Conservation (phyloP, 108 stramenopile genomes). For the Skeletonema costatum region DNA sequence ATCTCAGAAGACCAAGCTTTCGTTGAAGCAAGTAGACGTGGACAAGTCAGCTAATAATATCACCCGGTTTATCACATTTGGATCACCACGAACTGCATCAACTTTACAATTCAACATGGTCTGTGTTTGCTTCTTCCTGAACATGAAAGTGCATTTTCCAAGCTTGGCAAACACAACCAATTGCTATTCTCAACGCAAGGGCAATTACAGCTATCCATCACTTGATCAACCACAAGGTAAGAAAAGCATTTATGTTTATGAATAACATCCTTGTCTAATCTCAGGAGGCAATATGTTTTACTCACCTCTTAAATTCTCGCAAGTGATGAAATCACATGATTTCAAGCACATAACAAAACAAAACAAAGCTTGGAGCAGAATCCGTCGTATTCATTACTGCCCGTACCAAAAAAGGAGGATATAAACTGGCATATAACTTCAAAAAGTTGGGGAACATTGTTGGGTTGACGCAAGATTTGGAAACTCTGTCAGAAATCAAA, state of each 20-base stretch:
- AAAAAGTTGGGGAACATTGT: background rate
- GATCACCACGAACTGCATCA: background rate
- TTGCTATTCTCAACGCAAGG: background rate
- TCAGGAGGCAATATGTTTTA: background rate
- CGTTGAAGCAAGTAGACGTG: too few relatives aligned
- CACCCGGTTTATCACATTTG: too few relatives aligned
- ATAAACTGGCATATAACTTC: background rate
- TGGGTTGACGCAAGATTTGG: background rate
- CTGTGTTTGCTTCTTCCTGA: background rate
- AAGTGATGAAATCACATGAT: background rate
- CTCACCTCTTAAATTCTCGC: background rate
- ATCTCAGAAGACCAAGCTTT: too few relatives aligned
- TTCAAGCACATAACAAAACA: background rate
- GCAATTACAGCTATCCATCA: background rate
- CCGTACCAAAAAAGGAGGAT: background rate
- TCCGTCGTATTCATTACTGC: background rate
- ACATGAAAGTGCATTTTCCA: background rate
- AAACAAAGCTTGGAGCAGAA: background rate
- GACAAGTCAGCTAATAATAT: too few relatives aligned
- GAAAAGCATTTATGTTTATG: background rate
- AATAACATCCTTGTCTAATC: background rate
- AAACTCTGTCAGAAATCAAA: constrained; percentile 1
- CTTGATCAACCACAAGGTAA: background rate
- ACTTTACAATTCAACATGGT: background rate
- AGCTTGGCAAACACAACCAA: background rate